A percentile compares a stretch with the other conserved stretches of the same genome.
Conservation (phyloP, 1,284 basidiomycete species). For the Hortiboletus rubellus region DNA sequence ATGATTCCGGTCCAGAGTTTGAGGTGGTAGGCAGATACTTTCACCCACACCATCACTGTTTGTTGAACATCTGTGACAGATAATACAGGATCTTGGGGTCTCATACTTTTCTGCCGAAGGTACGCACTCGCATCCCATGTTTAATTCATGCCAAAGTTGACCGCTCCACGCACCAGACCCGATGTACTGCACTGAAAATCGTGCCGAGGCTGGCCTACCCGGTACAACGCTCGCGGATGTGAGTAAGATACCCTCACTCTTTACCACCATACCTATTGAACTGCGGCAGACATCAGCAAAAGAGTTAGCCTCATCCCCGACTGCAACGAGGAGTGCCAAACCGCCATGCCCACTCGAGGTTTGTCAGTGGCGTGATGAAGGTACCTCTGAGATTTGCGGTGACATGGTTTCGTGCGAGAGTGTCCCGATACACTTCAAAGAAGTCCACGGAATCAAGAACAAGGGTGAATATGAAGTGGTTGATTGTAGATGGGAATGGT, state of each 20-base stretch:
- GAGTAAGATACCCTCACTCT: neutral
- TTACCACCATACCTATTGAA: neutral
- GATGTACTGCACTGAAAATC: neutral
- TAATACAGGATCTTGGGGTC: fast-evolving
- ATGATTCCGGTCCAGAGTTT: neutral
- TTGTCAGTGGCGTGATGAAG: neutral
- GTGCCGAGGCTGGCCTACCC: neutral
- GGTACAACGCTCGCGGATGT: neutral
- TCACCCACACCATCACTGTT: neutral
- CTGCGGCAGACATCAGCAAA: neutral
- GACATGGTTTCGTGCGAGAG: neutral
- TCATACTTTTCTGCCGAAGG: too few species aligned
- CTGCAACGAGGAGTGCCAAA: neutral
- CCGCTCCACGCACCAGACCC: neutral
- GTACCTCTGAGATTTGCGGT: neutral
- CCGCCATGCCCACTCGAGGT: neutral
- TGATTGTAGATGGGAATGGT: neutral
- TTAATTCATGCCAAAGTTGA: neutral
- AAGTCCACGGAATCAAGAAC: neutral
- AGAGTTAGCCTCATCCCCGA: neutral
- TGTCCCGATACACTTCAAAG: neutral
- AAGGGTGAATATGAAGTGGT: too few species aligned
- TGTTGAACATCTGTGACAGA: neutral
- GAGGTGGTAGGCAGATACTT: neutral
- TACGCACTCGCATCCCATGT: too few species aligned